These are phyloP conservation scores for Larix sibirica DNA, from an alignment of 83 land plant genomes.

Conservation along the genomic window DNA sequence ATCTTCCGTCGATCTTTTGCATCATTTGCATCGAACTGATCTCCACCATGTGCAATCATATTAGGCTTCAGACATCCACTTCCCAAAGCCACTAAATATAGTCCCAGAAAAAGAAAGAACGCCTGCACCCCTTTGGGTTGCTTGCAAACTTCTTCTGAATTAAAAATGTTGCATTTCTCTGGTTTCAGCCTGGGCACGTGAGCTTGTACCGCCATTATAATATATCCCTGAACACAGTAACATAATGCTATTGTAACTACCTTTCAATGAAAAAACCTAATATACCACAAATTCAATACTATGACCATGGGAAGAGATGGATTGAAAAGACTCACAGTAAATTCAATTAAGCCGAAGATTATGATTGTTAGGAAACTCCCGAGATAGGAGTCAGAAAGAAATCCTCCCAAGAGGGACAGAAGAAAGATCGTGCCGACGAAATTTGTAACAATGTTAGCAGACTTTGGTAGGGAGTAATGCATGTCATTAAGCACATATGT, in stretches of 20 bases:
- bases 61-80: constrained; percentile 84
- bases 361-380: constrained; percentile 82
- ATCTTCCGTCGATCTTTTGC: constrained; percentile 55
- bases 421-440: constrained; percentile 79
- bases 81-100: constrained; percentile 72
- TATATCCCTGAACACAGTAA: constrained; percentile 54
- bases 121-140: constrained; percentile 62
- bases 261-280: not conserved
- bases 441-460: constrained; percentile 79
- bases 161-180: constrained; percentile 46
- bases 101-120: constrained; percentile 52
- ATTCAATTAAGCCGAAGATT: constrained; percentile 65
- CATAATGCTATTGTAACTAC: too few relatives aligned
- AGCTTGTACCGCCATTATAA: constrained; percentile 73
- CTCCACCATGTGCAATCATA: constrained; percentile 75
- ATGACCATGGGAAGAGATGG: not conserved
- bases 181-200: constrained; percentile 71
- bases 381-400: constrained; percentile 71
- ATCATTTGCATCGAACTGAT: constrained; percentile 53
- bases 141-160: constrained; percentile 18
- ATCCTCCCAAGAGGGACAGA: constrained; percentile 77
- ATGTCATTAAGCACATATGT: constrained; percentile 79
- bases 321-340: constrained; percentile 38
- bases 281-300: not conserved
- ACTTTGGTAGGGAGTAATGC: constrained; percentile 63